Conservation (phyloP, 352 stramenopile species). For the Pilasporangium apinafurcum region DNA sequence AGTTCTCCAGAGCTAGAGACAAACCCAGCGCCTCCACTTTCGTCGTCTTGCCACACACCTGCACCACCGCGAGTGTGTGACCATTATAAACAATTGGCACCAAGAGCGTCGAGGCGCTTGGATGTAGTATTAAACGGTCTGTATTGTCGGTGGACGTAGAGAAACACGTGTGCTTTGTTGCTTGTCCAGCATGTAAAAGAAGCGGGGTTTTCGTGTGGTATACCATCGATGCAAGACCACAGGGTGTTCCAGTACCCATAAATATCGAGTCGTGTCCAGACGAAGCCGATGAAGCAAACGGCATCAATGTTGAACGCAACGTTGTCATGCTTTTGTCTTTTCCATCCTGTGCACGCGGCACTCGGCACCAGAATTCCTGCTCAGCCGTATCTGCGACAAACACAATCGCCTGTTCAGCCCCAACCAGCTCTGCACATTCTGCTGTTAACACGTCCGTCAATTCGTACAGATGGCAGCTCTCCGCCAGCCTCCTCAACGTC, state of each 20-base stretch:
- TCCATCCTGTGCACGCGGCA: conserved; percentile 15
- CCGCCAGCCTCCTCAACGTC: conserved; percentile 44
- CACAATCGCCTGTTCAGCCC: conserved; percentile 59
- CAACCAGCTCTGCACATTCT: conserved; percentile 37
- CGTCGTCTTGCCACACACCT: conserved; percentile 57
- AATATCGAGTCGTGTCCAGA: neutral
- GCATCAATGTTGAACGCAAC: conserved; percentile 32
- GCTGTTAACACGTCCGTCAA: conserved; percentile 39
- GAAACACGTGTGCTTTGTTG: conserved; percentile 37
- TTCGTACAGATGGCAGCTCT: conserved; percentile 53
- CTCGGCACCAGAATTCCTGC: conserved; percentile 74
- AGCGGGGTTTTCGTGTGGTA: conserved; percentile 61
- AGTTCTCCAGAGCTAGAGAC: conserved; percentile 51
- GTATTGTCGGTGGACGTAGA: conserved; percentile 49
- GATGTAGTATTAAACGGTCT: conserved; percentile 47
- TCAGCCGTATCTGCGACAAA: conserved; percentile 65
- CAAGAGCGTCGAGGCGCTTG: conserved; percentile 52
- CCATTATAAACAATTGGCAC: conserved; percentile 38
- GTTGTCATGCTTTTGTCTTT: conserved; percentile 26
- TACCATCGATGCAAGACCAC: conserved; percentile 57
- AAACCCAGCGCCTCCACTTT: conserved; percentile 54
- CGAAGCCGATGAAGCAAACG: conserved; percentile 7
- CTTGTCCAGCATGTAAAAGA: conserved; percentile 43
- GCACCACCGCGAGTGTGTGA: conserved; percentile 38
- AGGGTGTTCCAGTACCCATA: conserved; percentile 8